Evolutionary conservation across 2,329 filamentous ascomycete genomes (phyloP).

Genomic region (Chaetomium sp.): DNA sequence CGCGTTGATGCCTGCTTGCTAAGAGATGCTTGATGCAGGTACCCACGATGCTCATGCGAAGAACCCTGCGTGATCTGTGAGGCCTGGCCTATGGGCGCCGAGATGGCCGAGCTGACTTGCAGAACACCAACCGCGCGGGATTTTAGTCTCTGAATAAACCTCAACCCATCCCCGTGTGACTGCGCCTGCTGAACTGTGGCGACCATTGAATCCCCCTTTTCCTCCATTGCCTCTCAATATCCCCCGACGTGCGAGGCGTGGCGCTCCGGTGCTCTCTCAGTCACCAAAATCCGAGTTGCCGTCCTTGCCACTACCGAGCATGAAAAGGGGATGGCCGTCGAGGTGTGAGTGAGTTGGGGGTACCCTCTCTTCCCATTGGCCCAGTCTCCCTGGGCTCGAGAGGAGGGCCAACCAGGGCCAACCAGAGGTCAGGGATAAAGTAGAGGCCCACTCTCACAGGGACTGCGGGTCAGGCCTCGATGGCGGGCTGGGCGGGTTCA

Average conservation of each 20-base stretch:
- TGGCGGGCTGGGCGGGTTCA: constrained; percentile 19
- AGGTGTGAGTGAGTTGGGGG: constrained; percentile 1
- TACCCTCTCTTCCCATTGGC: constrained; percentile 20
- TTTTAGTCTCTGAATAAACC: constrained; percentile 2
- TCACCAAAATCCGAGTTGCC: constrained; percentile 11
- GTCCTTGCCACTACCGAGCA: constrained; percentile 12
- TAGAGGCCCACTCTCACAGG: constrained; percentile 16
- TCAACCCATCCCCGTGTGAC: not conserved
- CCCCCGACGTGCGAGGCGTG: not conserved
- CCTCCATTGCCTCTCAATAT: not conserved
- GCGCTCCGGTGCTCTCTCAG: not conserved
- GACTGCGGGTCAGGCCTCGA: constrained; percentile 14
- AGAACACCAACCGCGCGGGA: constrained; percentile 18
- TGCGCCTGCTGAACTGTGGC: not conserved
- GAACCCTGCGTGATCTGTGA: constrained; percentile 16
- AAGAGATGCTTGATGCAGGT: constrained; percentile 16
- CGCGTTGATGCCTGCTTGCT: constrained; percentile 19
- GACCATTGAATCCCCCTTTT: not conserved
- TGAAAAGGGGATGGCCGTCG: not conserved
- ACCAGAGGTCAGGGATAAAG: constrained; percentile 22
- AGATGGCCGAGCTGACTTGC: constrained; percentile 12
- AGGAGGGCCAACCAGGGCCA: constrained; percentile 28
- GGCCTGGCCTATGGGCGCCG: constrained; percentile 10
- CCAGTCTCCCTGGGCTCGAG: constrained; percentile 17
- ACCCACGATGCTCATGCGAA: constrained; percentile 21